These are phyloP conservation scores for Tuber magnatum DNA, from an alignment of 495 filamentous ascomycete genomes.

Conservation along the genomic window DNA sequence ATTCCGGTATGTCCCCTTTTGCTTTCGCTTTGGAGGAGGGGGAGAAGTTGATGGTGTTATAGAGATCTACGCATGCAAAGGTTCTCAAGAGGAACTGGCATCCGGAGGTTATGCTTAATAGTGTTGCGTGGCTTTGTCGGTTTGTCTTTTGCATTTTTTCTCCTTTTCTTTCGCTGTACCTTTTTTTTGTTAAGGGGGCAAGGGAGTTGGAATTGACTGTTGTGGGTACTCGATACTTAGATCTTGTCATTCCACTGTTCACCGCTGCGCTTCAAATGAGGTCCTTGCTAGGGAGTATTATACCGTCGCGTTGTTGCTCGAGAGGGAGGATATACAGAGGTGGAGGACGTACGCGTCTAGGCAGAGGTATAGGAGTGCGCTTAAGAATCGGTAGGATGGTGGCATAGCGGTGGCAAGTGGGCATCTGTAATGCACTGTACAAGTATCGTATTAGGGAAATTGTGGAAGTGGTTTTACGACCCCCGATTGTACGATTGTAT, in stretches of 20 bases:
- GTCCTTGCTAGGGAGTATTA: conserved; percentile 68
- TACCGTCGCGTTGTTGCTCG: conserved; percentile 61
- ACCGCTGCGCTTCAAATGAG: conserved; percentile 68
- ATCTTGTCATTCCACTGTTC: conserved; percentile 80
- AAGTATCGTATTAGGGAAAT: not conserved
- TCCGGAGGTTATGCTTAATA: conserved; percentile 63
- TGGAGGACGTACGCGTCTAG: conserved; percentile 51
- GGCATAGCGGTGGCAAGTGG: not conserved
- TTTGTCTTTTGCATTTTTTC: not conserved
- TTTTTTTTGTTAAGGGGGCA: no score
- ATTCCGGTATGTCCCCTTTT: conserved; percentile 57
- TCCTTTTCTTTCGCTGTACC: no score
- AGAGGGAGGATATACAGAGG: conserved; percentile 62
- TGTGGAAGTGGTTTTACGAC: not conserved
- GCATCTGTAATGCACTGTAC: not conserved
- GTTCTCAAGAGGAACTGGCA: conserved; percentile 76
- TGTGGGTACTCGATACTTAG: not conserved
- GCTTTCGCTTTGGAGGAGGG: not conserved
- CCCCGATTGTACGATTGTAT: not conserved
- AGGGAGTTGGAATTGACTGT: not conserved
- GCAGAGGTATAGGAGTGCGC: conserved; percentile 45
- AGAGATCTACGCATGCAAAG: conserved; percentile 55
- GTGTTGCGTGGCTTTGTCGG: conserved; percentile 81
- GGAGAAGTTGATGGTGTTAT: not conserved
- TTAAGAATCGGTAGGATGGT: conserved; percentile 42